phyloP scores from a whole-genome alignment of 1,284 basidiomycete species.

The Neolentinus lepideus region DNA sequence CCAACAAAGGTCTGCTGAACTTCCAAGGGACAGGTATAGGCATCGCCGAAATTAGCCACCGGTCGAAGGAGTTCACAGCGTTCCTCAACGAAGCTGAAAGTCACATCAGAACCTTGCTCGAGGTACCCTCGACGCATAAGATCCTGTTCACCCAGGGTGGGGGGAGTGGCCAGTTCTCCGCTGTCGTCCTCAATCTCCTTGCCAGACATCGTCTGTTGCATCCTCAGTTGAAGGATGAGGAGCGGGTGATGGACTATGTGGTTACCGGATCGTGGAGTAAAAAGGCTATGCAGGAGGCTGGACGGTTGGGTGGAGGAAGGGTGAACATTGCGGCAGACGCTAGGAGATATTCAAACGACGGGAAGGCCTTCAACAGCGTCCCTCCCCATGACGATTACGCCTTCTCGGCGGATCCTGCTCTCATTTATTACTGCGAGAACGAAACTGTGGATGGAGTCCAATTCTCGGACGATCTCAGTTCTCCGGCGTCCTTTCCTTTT shows the following conservation, averaged over 20 bases:
- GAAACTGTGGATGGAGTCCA: slow-evolving; percentile 98
- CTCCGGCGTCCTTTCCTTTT: slow-evolving; percentile 79
- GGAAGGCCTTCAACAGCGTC: slow-evolving; percentile 74
- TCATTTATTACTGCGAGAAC: slow-evolving; percentile 99
- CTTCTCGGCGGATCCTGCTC: slow-evolving; percentile 78
- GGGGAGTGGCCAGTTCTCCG: slow-evolving; percentile 85
- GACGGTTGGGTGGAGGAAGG: slow-evolving; percentile 45
- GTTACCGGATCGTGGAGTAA: slow-evolving; percentile 90
- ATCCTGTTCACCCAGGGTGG: slow-evolving; percentile 93
- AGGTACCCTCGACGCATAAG: slow-evolving; percentile 77
- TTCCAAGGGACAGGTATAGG: slow-evolving; percentile 88
- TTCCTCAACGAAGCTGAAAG: slow-evolving; percentile 65
- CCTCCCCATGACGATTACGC: slow-evolving; percentile 68
- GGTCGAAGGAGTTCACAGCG: slow-evolving; percentile 79
- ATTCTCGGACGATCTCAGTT: slow-evolving; percentile 56
- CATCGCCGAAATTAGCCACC: slow-evolving; percentile 90
- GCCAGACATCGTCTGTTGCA: slow-evolving; percentile 69
- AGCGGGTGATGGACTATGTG: slow-evolving; percentile 76
- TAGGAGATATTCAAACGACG: slow-evolving; percentile 51
- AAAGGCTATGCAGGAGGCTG: slow-evolving; percentile 80
- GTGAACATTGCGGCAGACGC: slow-evolving; percentile 71
- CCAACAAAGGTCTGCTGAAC: slow-evolving; percentile 75
- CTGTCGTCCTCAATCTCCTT: slow-evolving; percentile 84
- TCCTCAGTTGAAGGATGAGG: slow-evolving; percentile 45
- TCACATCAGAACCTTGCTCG: slow-evolving; percentile 68